Conservation (phyloP, 306 rosid genomes). For the Quercus dentata region DNA sequence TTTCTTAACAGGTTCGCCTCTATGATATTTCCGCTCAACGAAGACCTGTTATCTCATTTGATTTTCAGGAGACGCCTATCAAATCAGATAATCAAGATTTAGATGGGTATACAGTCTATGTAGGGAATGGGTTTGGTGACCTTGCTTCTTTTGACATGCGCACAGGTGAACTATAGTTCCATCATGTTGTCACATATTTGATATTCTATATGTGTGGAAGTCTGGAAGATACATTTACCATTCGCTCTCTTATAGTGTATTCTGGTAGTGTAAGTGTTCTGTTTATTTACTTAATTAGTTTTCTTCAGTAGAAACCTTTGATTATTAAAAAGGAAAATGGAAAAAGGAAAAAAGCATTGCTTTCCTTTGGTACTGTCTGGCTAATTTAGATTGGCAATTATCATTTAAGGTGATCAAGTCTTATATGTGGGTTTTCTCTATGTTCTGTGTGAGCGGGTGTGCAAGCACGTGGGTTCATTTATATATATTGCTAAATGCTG, state of each 20-base stretch:
- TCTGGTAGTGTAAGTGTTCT: not conserved
- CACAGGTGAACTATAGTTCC: constrained; percentile 46
- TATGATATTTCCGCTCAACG: constrained; percentile 92
- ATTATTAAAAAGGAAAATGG: not conserved
- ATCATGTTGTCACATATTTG: constrained; percentile 2
- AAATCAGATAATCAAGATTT: constrained; percentile 74
- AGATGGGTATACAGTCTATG: constrained; percentile 72
- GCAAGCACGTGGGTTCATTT: no score
- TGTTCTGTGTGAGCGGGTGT: not conserved
- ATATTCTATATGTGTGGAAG: not conserved
- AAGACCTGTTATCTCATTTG: constrained; percentile 77
- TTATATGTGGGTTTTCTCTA: not conserved
- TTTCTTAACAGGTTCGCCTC: constrained; percentile 67
- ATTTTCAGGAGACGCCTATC: constrained; percentile 78
- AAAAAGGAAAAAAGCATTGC: not conserved
- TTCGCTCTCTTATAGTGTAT: not conserved
- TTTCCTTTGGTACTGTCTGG: not conserved
- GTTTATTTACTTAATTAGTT: not conserved
- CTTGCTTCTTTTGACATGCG: constrained; percentile 88
- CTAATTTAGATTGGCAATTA: not conserved
- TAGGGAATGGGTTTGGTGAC: constrained; percentile 94
- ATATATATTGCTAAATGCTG: no score
- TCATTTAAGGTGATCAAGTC: not conserved
- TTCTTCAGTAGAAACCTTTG: not conserved
- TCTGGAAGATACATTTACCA: not conserved